Evolutionary conservation across 2,329 filamentous ascomycete genomes (phyloP), one percentile per base, ranked within the genome.

Genomic region (Fusarium udum): DNA sequence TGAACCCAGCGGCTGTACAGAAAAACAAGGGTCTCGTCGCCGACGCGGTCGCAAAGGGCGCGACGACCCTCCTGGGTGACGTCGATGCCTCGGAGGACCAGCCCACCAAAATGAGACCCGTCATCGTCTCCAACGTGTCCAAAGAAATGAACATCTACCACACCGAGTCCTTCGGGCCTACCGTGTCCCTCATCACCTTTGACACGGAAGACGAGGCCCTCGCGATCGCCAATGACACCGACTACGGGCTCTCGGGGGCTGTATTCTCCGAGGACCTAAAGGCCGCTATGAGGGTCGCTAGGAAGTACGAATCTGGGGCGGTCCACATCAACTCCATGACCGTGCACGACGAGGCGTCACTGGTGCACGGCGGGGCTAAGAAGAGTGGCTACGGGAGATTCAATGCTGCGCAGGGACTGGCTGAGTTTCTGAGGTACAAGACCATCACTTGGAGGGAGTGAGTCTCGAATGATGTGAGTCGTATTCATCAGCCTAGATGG

Each of bases 161-260:
- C 7, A 28, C n/a, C n/a, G 55, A 58, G 18, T 58, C 55, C 6
- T 58, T 58, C 22, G 55, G 55, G 14, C 88, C 91, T 28, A 91
- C 95, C 46, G 91, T 94, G 2, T 89, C 89, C 10, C 77, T 95
- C 24, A 87, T 91, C 24, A 85, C 87, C 16, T 85, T 95, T 34
- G 85, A 89, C 15, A 85, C 81, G 6, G 91, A 93, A 49, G 92
- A 93, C 32, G 91, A 94, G 72, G 93, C 92, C 0, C 80, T 95
- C 26, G 82, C 85, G 31, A 83, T 95, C 31, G 93, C 93, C 14
- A 96, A 96, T 78, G 92, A 95, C 75, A 93, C 91, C 9, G 92
- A 94, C 61, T 95, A 94, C 79, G 93, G 93, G 4, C 87, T 97
- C 11, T 85, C 86, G 7, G 87, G 89, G 7, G 88, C 92, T 0